A percentile compares a stretch with the other conserved stretches of the same genome.
Conservation (phyloP, 768 basidiomycete species). For the Boletus reticulatus region DNA sequence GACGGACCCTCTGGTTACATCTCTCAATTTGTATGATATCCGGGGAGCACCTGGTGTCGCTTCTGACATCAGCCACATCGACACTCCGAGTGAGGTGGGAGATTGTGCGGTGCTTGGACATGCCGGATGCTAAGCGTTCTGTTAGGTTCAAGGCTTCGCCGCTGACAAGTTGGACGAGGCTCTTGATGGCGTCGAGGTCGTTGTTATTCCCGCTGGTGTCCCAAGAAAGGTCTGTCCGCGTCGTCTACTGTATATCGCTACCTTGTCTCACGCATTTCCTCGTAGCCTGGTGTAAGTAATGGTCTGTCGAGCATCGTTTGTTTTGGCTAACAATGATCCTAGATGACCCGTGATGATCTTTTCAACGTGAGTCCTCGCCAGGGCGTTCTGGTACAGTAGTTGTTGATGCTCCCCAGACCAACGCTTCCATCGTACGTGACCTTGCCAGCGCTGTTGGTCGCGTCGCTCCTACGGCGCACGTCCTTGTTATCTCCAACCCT, state of each 20-base stretch:
- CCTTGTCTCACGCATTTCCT: constrained; percentile 28
- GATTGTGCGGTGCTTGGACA: not conserved
- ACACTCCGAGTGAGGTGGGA: constrained; percentile 80
- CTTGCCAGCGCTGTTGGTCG: constrained; percentile 87
- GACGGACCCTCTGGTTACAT: constrained; percentile 84
- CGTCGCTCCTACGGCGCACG: constrained; percentile 85
- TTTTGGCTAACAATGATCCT: constrained; percentile 26
- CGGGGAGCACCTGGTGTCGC: constrained; percentile 69
- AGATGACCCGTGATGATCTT: constrained; percentile 97
- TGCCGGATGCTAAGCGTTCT: constrained; percentile 7
- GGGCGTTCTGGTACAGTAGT: not conserved
- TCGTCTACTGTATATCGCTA: not conserved
- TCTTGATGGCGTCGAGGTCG: constrained; percentile 84
- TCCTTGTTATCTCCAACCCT: constrained; percentile 98
- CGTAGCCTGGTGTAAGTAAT: constrained; percentile 77
- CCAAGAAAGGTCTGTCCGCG: constrained; percentile 79
- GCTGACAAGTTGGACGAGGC: constrained; percentile 89
- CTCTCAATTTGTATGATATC: constrained; percentile 59
- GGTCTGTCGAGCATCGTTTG: not conserved
- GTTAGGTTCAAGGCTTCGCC: constrained; percentile 75
- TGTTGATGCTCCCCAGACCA: constrained; percentile 56
- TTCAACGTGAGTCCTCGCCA: constrained; percentile 69
- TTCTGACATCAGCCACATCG: constrained; percentile 94
- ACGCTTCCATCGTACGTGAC: constrained; percentile 96
- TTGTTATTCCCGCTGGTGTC: constrained; percentile 98